A percentile compares a stretch with the other conserved stretches of the same genome.
Conservation (phyloP, 306 rosid species). For the Cucumis cinereus region DNA sequence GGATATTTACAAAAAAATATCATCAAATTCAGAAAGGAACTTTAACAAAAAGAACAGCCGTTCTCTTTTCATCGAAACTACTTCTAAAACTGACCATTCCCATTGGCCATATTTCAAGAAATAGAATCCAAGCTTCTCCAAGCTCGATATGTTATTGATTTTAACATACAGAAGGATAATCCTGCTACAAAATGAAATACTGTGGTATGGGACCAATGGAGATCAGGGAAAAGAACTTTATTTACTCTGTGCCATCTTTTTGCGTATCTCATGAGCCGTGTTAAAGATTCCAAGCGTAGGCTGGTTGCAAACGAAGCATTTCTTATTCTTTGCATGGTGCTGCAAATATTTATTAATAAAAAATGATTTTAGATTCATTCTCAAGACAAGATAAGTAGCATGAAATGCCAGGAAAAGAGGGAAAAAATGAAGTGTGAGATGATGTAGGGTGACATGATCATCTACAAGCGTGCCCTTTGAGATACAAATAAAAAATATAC, state of each 20-base stretch:
- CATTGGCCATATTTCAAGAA: neutral
- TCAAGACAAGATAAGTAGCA: neutral
- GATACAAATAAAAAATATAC: neutral
- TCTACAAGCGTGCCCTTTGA: neutral
- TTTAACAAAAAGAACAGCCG: neutral
- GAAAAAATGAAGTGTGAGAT: neutral
- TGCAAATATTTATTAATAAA: constrained; percentile 11
- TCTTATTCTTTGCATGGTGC: constrained; percentile 78
- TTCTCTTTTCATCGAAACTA: neutral
- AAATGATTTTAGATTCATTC: neutral
- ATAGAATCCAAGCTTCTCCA: neutral
- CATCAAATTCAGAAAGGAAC: neutral
- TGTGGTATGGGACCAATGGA: neutral
- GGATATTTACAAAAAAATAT: neutral
- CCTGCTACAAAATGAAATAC: neutral
- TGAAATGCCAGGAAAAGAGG: neutral
- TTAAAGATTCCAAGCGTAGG: constrained; percentile 66
- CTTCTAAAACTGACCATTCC: neutral
- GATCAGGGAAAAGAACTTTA: neutral
- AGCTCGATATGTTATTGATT: neutral
- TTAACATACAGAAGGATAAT: neutral
- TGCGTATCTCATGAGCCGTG: constrained; percentile 55
- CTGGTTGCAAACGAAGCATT: constrained; percentile 70
- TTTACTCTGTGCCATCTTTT: constrained; percentile 43
- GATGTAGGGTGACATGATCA: neutral